Percentiles rank a stretch among this genome's conserved stretches.
Evolutionary conservation across 208 protist species (phyloP).

Genomic region (Acanthamoeba sp.): DNA sequence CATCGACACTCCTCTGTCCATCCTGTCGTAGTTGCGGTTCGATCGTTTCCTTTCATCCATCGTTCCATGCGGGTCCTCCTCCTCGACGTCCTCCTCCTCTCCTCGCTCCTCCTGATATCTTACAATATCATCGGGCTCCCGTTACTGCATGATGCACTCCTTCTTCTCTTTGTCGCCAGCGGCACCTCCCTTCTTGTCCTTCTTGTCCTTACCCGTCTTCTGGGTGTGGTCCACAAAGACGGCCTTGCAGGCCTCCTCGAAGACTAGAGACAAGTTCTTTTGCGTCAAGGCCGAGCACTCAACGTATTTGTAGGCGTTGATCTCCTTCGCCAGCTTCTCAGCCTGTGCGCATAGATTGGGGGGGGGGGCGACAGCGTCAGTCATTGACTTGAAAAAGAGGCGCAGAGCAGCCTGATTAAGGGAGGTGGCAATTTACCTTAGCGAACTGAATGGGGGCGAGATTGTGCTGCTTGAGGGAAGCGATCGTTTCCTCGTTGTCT

Average conservation of each 20-base stretch:
- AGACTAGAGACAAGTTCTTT: slow-evolving; percentile 90
- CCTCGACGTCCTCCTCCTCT: background rate
- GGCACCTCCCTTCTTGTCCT: slow-evolving; percentile 70
- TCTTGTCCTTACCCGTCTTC: slow-evolving; percentile 74
- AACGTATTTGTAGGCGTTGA: slow-evolving; percentile 91
- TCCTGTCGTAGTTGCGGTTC: background rate
- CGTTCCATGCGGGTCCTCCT: background rate
- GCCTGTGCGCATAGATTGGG: slow-evolving; percentile 63
- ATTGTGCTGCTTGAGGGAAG: slow-evolving; percentile 56
- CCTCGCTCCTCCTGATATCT: background rate
- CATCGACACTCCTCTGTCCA: background rate
- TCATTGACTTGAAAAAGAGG: slow-evolving; percentile 2
- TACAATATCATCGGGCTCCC: background rate
- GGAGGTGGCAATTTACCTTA: slow-evolving; percentile 73
- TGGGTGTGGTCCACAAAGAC: slow-evolving; percentile 60
- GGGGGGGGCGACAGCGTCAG: slow-evolving; percentile 22
- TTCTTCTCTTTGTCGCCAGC: slow-evolving; percentile 64
- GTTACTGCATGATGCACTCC: slow-evolving; percentile 69
- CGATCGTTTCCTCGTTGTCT: slow-evolving; percentile 71
- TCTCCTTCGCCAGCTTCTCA: slow-evolving; percentile 86
- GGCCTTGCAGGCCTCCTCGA: slow-evolving; percentile 88
- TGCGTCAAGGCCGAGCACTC: slow-evolving; percentile 95
- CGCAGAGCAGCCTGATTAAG: background rate
- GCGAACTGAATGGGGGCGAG: slow-evolving; percentile 75
- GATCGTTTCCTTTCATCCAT: slow-evolving; percentile 24